Evolutionary conservation across 1,139 yeast species (phyloP).

Genomic region (Eremothecium sinecaudum): DNA sequence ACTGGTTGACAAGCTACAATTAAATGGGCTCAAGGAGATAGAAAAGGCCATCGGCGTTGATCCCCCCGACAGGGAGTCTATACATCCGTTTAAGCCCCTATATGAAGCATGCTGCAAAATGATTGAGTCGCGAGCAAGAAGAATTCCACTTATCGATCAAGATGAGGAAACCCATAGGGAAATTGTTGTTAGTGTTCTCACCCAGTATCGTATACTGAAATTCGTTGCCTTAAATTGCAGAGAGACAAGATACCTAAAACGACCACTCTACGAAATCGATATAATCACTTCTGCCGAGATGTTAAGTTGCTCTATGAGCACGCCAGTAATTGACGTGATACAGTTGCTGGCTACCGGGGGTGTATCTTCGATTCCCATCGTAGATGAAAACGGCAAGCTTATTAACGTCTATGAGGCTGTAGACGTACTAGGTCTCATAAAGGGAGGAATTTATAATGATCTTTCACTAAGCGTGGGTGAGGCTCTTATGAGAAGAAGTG

Average conservation of each 20-base stretch:
- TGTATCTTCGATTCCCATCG: conserved; percentile 87
- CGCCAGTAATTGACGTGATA: conserved; percentile 92
- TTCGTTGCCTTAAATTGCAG: conserved; percentile 94
- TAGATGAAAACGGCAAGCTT: conserved; percentile 65
- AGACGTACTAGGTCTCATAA: conserved; percentile 84
- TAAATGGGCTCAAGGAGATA: conserved; percentile 76
- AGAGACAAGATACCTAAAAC: conserved; percentile 76
- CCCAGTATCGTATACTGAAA: conserved; percentile 92
- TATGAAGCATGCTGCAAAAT: conserved; percentile 92
- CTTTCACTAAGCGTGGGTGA: conserved; percentile 89
- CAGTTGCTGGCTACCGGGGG: conserved; percentile 68
- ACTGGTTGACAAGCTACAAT: conserved; percentile 74
- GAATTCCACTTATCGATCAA: conserved; percentile 89
- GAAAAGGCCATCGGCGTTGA: conserved; percentile 84
- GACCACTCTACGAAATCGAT: conserved; percentile 62
- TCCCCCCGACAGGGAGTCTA: conserved; percentile 78
- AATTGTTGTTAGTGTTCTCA: conserved; percentile 87
- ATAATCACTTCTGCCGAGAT: conserved; percentile 54
- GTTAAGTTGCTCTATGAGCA: conserved; percentile 77
- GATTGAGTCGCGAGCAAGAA: conserved; percentile 81
- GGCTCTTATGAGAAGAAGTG: conserved; percentile 88
- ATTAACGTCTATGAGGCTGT: conserved; percentile 94
- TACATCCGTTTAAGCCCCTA: conserved; percentile 83
- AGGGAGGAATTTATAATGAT: conserved; percentile 91
- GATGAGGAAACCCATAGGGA: conserved; percentile 91